Evolutionary conservation across 441 rosid species (phyloP).

Genomic region (Pelargonium australe): DNA sequence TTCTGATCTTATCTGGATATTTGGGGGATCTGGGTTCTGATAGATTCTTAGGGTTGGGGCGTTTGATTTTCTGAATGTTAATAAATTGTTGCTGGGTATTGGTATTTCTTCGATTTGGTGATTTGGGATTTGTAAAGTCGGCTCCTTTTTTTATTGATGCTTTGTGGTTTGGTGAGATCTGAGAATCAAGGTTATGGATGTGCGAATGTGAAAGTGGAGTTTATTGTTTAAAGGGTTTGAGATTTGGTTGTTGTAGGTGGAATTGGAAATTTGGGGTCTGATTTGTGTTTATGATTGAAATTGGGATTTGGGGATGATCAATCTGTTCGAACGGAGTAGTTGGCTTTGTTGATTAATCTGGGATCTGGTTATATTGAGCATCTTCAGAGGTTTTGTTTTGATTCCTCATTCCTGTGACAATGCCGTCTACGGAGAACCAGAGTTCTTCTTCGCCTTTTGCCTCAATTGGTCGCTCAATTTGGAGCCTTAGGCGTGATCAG

Average conservation of each 20-base stretch:
- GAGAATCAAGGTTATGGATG: not conserved
- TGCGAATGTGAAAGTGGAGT: not conserved
- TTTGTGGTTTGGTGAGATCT: not conserved
- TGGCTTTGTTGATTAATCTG: slow-evolving; percentile 13
- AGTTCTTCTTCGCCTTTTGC: slow-evolving; percentile 24
- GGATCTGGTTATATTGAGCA: slow-evolving; percentile 1
- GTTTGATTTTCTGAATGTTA: not conserved
- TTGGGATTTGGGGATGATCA: not conserved
- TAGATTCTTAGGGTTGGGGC: not conserved
- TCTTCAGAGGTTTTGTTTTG: slow-evolving; percentile 1
- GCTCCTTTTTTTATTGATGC: not conserved
- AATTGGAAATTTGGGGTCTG: not conserved
- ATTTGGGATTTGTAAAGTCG: not conserved
- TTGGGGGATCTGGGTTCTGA: slow-evolving; percentile 8
- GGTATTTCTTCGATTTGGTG: not conserved
- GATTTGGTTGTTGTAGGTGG: not conserved
- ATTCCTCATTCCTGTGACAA: slow-evolving; percentile 8
- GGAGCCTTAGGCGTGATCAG: slow-evolving; percentile 28
- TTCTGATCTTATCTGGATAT: not conserved
- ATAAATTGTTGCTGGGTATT: not conserved
- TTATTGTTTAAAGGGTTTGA: slow-evolving; percentile 1
- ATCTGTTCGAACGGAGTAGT: not conserved
- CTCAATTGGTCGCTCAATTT: slow-evolving; percentile 29
- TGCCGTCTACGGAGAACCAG: slow-evolving; percentile 25
- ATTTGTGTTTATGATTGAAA: not conserved